Evolutionary conservation across 805 yeast species (phyloP).

Genomic region (Kodamaea nitidulidarum): DNA sequence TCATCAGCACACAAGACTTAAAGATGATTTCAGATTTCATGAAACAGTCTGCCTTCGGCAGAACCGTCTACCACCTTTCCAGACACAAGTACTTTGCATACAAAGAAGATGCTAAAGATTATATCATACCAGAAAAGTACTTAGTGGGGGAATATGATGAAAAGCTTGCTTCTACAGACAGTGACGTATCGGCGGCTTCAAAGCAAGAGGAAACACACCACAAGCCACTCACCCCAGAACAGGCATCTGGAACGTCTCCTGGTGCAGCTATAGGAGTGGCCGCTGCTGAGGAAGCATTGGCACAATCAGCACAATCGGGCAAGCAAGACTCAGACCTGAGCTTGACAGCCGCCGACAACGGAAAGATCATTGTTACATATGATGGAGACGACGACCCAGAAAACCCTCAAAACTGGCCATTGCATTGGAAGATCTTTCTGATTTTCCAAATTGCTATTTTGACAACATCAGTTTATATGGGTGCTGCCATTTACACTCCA

Average conservation of each 20-base stretch:
- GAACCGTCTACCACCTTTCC: conserved; percentile 23
- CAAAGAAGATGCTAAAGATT: conserved; percentile 28
- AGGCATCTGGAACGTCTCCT: not conserved
- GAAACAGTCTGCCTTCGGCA: conserved; percentile 24
- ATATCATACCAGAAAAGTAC: conserved; percentile 30
- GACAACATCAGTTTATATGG: conserved; percentile 52
- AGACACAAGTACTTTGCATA: conserved; percentile 19
- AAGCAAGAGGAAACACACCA: not conserved
- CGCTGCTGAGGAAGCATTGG: not conserved
- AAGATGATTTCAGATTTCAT: conserved; percentile 12
- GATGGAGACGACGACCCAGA: conserved; percentile 50
- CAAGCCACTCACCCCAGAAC: not conserved
- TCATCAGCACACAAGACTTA: not conserved
- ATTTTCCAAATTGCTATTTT: conserved; percentile 39
- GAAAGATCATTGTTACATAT: conserved; percentile 23
- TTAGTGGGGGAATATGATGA: conserved; percentile 7
- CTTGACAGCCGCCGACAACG: conserved; percentile 1
- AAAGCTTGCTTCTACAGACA: not conserved
- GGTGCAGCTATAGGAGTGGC: not conserved
- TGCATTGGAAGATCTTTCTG: conserved; percentile 34
- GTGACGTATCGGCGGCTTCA: not conserved
- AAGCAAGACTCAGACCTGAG: not conserved
- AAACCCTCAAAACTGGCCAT: conserved; percentile 56
- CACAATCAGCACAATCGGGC: not conserved
- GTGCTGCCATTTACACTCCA: conserved; percentile 54